phyloP scores from a whole-genome alignment of 148 eudicot genomes.

The Arbutus unedo region DNA sequence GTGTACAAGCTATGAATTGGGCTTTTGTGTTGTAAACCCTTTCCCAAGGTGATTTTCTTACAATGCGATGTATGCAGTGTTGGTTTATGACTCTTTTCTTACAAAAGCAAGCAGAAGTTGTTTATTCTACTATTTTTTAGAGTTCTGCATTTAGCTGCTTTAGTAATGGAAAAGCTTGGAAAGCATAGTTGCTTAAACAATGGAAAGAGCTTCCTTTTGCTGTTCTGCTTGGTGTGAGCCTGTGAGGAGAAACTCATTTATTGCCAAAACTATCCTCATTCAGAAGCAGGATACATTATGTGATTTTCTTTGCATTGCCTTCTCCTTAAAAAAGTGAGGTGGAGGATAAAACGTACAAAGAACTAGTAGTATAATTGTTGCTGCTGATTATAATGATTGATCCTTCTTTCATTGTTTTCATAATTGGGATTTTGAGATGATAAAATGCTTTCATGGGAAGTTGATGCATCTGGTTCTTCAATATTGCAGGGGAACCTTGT shows the following conservation, averaged over 20 bases:
- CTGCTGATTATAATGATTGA: background rate
- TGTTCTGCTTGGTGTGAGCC: background rate
- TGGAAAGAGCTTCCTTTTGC: too few relatives aligned
- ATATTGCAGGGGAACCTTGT: slow-evolving; percentile 81
- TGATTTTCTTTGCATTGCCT: background rate
- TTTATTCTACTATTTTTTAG: background rate
- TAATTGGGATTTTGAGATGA: background rate
- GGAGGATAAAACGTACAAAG: background rate
- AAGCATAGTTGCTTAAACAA: too few relatives aligned
- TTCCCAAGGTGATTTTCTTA: background rate
- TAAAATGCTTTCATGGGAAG: background rate
- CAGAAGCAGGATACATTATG: background rate
- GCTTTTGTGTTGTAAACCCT: background rate
- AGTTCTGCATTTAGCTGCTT: too few relatives aligned
- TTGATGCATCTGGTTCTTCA: slow-evolving; percentile 6
- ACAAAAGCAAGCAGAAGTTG: background rate
- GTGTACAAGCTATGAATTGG: background rate
- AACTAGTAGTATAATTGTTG: background rate
- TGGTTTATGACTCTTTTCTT: background rate
- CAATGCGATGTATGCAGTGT: background rate
- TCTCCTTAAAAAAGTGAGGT: background rate
- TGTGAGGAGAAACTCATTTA: background rate
- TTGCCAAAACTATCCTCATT: background rate
- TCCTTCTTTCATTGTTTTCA: background rate
- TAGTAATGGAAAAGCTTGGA: background rate